Base-by-base conservation (phyloP, 345 rosid genomes). In the Gossypium herbaceum region DNA sequence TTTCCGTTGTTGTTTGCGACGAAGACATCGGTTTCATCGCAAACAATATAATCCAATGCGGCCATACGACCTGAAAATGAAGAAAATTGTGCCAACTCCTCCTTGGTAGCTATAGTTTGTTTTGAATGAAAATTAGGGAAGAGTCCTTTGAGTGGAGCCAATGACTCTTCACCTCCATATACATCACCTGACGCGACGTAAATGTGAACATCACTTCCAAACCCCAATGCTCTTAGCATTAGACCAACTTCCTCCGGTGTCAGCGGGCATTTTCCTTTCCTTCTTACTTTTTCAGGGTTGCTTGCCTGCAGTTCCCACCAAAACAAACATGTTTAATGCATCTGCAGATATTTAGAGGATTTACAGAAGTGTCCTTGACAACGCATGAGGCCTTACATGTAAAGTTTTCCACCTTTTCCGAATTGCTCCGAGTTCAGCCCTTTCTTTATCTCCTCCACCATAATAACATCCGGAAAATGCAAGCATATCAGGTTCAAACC, bases 391-490 rank as follows among this genome's bases (percentile, higher is more conserved):
- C 34, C 93, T 92, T 80, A 90, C 97, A 63, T 87, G 98, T 76
- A 92, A 86, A 51, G 78, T 87, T 86, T 87, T 92, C 97, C 98
- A 94, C 79, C 98, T 88, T 80, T 84, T 89, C 81, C 97, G 84
- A 70, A 94, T 87, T 54, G 83, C 81, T 67, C 95, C 95, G 43
- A 94, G 91, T 78, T 91, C 93, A 7, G 67, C 77, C 77, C 81
- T 89, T 85, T 94, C 98, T 79, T 85, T 83, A 25, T 90, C 89
- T 74, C 98, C 96, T 58, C 98, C 98, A 8, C 98, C 97, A 20
- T 88, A 94, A 82, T 94, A 83, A 76, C 98, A 92, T 77, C 97
- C 95, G 60, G 98, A 92, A 86, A 94, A 94, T 44, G 97, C 98
- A 60, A 94, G 90, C 97, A 94, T 94, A 79, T 94, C 98, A 76